Conservation (phyloP, 1,284 basidiomycete species). For the Trichosporon inkin region DNA sequence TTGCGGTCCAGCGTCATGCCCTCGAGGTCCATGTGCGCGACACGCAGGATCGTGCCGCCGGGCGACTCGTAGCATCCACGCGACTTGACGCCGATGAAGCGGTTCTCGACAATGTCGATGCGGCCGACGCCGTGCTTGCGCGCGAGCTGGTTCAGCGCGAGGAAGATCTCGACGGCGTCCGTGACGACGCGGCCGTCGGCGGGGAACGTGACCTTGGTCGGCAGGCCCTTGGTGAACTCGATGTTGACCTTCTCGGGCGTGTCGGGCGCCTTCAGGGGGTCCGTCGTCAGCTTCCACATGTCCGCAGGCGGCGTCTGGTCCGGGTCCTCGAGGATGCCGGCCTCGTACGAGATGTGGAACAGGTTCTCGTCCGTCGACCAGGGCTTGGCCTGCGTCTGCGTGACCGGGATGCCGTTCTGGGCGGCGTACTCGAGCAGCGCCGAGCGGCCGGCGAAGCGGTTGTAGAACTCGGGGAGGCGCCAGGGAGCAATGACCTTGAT, state of each 20-base stretch:
- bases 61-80: slow-evolving; percentile 98
- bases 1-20: slow-evolving; percentile 96
- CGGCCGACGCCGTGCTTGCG: slow-evolving; percentile 93
- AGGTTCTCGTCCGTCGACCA: slow-evolving; percentile 99
- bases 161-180: slow-evolving; percentile 94
- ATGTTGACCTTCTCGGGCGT: slow-evolving; percentile 76
- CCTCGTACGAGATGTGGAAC: slow-evolving; percentile 99
- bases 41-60: slow-evolving; percentile 90
- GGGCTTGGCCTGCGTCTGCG: slow-evolving; percentile 93
- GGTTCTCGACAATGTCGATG: slow-evolving; percentile 98
- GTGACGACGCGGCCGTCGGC: slow-evolving; percentile 59
- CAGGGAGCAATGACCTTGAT: slow-evolving; percentile 99
- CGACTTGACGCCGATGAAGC: slow-evolving; percentile 98
- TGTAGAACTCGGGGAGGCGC: slow-evolving; percentile 95
- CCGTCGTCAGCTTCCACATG: slow-evolving; percentile 98
- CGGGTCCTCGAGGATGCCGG: slow-evolving; percentile 96
- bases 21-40: slow-evolving; percentile 93
- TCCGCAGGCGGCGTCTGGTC: slow-evolving; percentile 91
- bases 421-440: slow-evolving; percentile 88
- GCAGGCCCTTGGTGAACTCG: slow-evolving; percentile 82
- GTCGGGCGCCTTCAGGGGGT: slow-evolving; percentile 76
- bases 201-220: slow-evolving; percentile 66
- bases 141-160: slow-evolving; percentile 83
- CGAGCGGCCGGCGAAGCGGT: slow-evolving; percentile 91
- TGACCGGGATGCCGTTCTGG: slow-evolving; percentile 84